These are phyloP conservation scores for Coprinopsis marcescibilis DNA, from an alignment of 768 basidiomycete species.

Conservation along the genomic window DNA sequence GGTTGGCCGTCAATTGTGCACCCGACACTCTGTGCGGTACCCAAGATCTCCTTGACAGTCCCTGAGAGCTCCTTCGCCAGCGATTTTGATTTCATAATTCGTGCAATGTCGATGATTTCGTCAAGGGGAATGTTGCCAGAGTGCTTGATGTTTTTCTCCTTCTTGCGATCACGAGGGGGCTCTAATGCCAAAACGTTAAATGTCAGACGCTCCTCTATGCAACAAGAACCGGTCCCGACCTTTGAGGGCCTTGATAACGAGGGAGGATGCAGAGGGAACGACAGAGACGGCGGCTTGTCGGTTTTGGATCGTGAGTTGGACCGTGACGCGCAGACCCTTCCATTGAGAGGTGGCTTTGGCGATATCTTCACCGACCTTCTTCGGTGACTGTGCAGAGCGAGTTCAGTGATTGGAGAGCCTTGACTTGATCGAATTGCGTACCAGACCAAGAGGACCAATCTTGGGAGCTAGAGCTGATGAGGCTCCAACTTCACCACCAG, in stretches of 20 bases:
- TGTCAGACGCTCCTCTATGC: not conserved
- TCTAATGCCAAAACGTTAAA: conserved; percentile 45
- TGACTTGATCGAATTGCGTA: conserved; percentile 35
- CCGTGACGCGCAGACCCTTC: conserved; percentile 99
- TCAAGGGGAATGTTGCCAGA: conserved; percentile 88
- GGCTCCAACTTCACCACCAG: conserved; percentile 99
- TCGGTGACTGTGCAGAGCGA: conserved; percentile 70
- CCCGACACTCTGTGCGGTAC: conserved; percentile 93
- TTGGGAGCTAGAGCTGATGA: conserved; percentile 98
- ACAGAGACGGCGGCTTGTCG: conserved; percentile 97
- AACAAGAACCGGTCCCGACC: conserved; percentile 52
- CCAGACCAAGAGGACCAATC: conserved; percentile 99
- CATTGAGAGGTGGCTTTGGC: conserved; percentile 97
- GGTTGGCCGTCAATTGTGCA: conserved; percentile 94
- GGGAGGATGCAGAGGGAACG: conserved; percentile 94
- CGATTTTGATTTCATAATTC: conserved; percentile 93
- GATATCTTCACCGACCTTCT: conserved; percentile 99
- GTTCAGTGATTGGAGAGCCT: conserved; percentile 6
- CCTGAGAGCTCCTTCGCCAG: conserved; percentile 87
- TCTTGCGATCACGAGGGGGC: conserved; percentile 98
- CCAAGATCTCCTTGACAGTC: conserved; percentile 95
- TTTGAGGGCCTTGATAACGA: conserved; percentile 97
- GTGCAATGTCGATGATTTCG: conserved; percentile 92
- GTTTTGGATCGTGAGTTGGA: conserved; percentile 99
- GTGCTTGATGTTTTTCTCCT: conserved; percentile 99